phyloP scores from a whole-genome alignment of 2,329 filamentous ascomycete species.

The Penicillium sp. region DNA sequence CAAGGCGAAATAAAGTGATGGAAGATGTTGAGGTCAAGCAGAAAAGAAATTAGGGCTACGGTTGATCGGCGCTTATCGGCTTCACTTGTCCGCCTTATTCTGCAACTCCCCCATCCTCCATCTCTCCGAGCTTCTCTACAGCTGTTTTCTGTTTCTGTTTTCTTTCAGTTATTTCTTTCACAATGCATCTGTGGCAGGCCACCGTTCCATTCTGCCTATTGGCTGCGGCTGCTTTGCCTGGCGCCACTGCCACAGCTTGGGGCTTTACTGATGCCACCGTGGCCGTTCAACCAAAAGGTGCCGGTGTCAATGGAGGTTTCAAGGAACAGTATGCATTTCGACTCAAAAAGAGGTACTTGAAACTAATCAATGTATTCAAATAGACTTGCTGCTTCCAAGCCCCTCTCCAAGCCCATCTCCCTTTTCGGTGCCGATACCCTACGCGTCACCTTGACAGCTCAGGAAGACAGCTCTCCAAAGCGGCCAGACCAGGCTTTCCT shows the following conservation, averaged over 20 bases:
- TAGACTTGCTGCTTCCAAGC: conserved; percentile 59
- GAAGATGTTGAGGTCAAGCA: conserved; percentile 17
- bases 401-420: conserved; percentile 61
- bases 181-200: conserved; percentile 39
- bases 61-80: conserved; percentile 28
- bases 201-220: conserved; percentile 38
- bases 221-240: conserved; percentile 35
- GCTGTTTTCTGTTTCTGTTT: conserved; percentile 4
- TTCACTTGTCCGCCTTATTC: conserved; percentile 23
- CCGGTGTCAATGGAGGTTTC: conserved; percentile 50
- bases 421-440: conserved; percentile 69
- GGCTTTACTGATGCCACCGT: conserved; percentile 63
- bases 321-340: conserved; percentile 55
- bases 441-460: conserved; percentile 77
- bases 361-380: conserved; percentile 4
- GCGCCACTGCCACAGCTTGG: conserved; percentile 54
- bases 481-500: conserved; percentile 94
- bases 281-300: conserved; percentile 58
- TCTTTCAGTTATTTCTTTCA: conserved; percentile 14
- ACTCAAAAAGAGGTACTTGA: neutral
- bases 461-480: conserved; percentile 73
- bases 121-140: conserved; percentile 9
- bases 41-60: conserved; percentile 41
- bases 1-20: conserved; percentile 1
- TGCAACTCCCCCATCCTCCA: conserved; percentile 17